phyloP scores from a whole-genome alignment of 2,329 filamentous ascomycete genomes.

The Alternaria tenuissima region DNA sequence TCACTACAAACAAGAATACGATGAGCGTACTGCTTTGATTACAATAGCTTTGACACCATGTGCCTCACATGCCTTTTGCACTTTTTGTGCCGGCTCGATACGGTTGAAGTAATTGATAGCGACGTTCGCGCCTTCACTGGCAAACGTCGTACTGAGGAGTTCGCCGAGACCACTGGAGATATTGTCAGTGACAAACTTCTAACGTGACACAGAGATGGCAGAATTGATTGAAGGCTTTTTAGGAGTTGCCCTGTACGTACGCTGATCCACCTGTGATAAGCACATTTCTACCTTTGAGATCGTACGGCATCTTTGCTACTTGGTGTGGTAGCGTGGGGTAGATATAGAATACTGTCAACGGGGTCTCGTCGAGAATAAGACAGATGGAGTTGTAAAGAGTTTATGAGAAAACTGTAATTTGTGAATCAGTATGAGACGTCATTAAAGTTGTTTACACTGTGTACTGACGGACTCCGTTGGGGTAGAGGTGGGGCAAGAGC shows the following conservation, averaged over 20 bases:
- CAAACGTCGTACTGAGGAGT: conserved; percentile 71
- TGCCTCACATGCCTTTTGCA: conserved; percentile 64
- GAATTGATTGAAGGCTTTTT: neutral
- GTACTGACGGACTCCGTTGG: neutral
- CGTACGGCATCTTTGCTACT: conserved; percentile 65
- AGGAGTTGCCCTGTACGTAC: conserved; percentile 51
- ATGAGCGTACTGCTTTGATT: conserved; percentile 65
- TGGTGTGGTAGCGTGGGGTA: neutral
- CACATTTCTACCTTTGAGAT: conserved; percentile 68
- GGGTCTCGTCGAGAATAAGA: too few relatives aligned
- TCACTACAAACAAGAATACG: neutral
- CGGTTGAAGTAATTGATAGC: conserved; percentile 77
- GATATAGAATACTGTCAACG: neutral
- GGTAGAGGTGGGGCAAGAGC: conserved; percentile 3
- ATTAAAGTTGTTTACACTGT: neutral
- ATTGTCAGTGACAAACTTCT: neutral
- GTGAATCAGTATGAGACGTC: neutral
- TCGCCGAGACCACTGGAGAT: conserved; percentile 72
- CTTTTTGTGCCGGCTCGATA: conserved; percentile 64
- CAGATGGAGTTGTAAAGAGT: neutral
- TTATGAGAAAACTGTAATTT: neutral
- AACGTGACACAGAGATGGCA: neutral
- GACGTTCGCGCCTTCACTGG: conserved; percentile 71
- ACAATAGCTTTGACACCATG: conserved; percentile 62
- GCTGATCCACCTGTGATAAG: conserved; percentile 71